Evolutionary conservation across 495 filamentous ascomycete genomes (phyloP), one percentile per base, ranked within the genome.

Genomic region (Viridothelium virens): DNA sequence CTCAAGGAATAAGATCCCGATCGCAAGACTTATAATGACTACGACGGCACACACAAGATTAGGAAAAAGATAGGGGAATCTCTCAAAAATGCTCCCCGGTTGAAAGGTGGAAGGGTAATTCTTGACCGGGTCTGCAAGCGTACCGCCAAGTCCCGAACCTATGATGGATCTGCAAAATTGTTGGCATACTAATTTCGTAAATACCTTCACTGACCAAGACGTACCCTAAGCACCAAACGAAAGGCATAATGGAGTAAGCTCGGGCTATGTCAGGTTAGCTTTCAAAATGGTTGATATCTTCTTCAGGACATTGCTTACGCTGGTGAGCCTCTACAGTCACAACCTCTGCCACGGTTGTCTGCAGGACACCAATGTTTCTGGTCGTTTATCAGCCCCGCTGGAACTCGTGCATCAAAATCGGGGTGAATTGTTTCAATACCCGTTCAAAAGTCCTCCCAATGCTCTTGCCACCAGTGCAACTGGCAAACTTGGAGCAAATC

Each of bases 191-290:
- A 18, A 38, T 62, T 38, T 16, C 38, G n/a, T 68, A 50, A 3
- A 12, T 14, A 34, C 12, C 33, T 68, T 34, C 50, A 33, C 53
- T 62, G 69, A 59, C 66, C 31, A 34, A 37, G 11, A 74, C 81
- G 72, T 76, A 89, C 86, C 94, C 94, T 70, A 98, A 78, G 74
- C 92, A 97, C 95, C 95, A 98, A 37, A 97, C 88, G 70, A 96
- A 90, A 1, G 94, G 94, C 94, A 98, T 96, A 72, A 98, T 91
- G 6, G 94, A 87, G 77, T 92, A 99, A 56, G 92, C 95, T 56
- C 88, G 89, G 65, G 91, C 89, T 91, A 67, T 48, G 7, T 12
- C 16, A 64, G 25, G 50, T 69, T 14, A 38, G 39, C 63, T 25
- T 33, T 47, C 12, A n/a, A 59, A 36, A 37, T n/a, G 14, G 14